phyloP scores from a whole-genome alignment of 352 stramenopile species.

The Halophytophthora polymorphica region DNA sequence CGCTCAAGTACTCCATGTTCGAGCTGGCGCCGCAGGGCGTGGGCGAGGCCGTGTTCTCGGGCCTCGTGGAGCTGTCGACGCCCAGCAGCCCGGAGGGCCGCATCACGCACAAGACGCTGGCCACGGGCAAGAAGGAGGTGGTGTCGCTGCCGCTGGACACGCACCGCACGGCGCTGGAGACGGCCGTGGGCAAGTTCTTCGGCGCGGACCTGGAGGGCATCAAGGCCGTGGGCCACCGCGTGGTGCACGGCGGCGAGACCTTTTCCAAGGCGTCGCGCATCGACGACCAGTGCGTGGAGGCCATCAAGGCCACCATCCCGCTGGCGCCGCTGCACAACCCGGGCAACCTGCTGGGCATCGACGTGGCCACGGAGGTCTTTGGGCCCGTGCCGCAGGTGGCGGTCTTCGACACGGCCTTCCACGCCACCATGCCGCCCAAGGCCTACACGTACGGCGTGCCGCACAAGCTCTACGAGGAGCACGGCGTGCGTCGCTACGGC shows the following conservation, averaged over 20 bases:
- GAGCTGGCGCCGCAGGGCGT: constrained; percentile 34
- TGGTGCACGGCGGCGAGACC: constrained; percentile 86
- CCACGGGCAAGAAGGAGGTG: constrained; percentile 45
- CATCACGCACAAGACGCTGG: constrained; percentile 66
- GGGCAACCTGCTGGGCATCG: constrained; percentile 81
- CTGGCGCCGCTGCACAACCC: constrained; percentile 88
- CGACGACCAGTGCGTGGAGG: constrained; percentile 43
- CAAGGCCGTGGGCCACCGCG: constrained; percentile 77
- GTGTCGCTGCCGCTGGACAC: constrained; percentile 45
- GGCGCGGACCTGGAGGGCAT: constrained; percentile 50
- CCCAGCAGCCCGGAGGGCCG: constrained; percentile 50
- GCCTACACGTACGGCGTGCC: constrained; percentile 84
- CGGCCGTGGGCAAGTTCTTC: constrained; percentile 61
- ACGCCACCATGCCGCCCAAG: constrained; percentile 79
- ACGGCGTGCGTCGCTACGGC: constrained; percentile 85
- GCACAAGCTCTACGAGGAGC: constrained; percentile 72
- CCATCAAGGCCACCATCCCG: constrained; percentile 56
- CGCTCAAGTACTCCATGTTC: constrained; percentile 88
- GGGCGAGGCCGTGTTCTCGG: constrained; percentile 58
- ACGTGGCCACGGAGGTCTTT: constrained; percentile 76
- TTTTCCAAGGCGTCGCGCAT: constrained; percentile 65
- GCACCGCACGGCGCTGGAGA: constrained; percentile 60
- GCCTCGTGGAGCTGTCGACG: constrained; percentile 76
- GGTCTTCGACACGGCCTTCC: constrained; percentile 92
- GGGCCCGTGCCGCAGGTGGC: constrained; percentile 65